Evolutionary conservation across 495 filamentous ascomycete species (phyloP).

Genomic region (Parathielavia appendiculata): DNA sequence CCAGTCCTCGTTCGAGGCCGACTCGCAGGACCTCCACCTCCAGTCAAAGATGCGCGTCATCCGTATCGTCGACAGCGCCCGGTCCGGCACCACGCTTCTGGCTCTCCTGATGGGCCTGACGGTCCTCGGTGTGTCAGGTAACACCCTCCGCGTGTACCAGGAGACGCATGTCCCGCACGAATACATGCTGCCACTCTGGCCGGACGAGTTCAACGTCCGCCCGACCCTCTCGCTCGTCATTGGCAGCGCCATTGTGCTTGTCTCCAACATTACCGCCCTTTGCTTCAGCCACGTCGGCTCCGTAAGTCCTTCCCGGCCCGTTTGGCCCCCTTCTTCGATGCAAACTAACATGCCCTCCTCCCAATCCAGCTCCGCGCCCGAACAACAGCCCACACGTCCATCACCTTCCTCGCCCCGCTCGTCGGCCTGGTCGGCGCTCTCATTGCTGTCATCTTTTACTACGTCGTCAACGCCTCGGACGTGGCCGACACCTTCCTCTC

Average conservation of each 20-base stretch:
- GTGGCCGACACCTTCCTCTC: slow-evolving; percentile 45
- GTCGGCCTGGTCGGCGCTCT: slow-evolving; percentile 43
- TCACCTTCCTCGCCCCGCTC: slow-evolving; percentile 39
- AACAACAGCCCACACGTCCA: slow-evolving; percentile 32
- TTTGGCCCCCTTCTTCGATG: not conserved
- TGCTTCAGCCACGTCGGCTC: slow-evolving; percentile 36
- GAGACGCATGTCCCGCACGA: slow-evolving; percentile 40
- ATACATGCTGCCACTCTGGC: slow-evolving; percentile 48
- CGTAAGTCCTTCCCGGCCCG: slow-evolving; percentile 27
- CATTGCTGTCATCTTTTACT: slow-evolving; percentile 50
- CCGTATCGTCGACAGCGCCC: slow-evolving; percentile 38
- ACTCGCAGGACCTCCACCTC: slow-evolving; percentile 34
- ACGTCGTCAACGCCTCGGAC: slow-evolving; percentile 47
- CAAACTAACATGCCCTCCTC: not conserved
- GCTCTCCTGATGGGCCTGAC: slow-evolving; percentile 45
- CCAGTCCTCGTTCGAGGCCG: slow-evolving; percentile 36
- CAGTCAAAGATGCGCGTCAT: slow-evolving; percentile 34
- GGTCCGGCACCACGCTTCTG: slow-evolving; percentile 43
- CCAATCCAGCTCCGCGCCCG: slow-evolving; percentile 39
- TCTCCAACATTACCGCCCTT: slow-evolving; percentile 43
- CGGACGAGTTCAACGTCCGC: slow-evolving; percentile 45
- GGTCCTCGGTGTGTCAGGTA: slow-evolving; percentile 45
- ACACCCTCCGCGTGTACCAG: slow-evolving; percentile 47
- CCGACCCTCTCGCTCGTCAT: slow-evolving; percentile 48
- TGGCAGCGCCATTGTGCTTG: slow-evolving; percentile 39